Evolutionary conservation across 169 alveolate species (phyloP).

Genomic region (Plasmodium cynomolgi): DNA sequence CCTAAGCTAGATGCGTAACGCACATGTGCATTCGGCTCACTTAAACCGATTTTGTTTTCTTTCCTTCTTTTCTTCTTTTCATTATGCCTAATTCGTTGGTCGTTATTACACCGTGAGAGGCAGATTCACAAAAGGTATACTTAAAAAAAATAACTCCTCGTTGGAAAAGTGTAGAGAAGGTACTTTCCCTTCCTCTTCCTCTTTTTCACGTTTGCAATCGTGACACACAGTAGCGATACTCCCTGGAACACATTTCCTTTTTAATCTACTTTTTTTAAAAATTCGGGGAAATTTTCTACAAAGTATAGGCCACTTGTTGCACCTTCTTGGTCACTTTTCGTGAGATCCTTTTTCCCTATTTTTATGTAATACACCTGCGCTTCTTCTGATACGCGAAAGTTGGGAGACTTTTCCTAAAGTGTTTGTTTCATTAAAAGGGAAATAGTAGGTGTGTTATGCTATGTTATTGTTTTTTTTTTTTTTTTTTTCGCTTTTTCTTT

Average conservation of each 20-base stretch:
- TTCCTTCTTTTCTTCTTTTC: not conserved
- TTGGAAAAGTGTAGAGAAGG: not conserved
- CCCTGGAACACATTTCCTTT: not conserved
- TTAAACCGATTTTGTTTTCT: not conserved
- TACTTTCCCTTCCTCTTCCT: not conserved
- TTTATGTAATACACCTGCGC: constrained; percentile 14
- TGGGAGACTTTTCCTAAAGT: constrained; percentile 68
- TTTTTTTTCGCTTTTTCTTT: constrained; percentile 13
- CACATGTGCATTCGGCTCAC: not conserved
- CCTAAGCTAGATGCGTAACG: not conserved
- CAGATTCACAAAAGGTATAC: not conserved
- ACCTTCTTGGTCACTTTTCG: not conserved
- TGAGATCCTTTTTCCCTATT: not conserved
- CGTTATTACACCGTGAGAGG: not conserved
- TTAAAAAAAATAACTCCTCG: not conserved
- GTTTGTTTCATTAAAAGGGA: not conserved
- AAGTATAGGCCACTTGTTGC: not conserved
- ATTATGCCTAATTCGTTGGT: not conserved
- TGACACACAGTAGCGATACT: not conserved
- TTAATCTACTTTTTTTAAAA: constrained; percentile 50
- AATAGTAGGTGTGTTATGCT: not conserved
- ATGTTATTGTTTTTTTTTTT: not conserved
- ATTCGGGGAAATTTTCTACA: constrained; percentile 67
- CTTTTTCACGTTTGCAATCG: not conserved
- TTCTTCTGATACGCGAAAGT: constrained; percentile 39